Evolutionary conservation across 192 early-diverging fungal genomes (phyloP), one percentile per base, ranked within the genome.

Genomic region (Coemansia sp.): DNA sequence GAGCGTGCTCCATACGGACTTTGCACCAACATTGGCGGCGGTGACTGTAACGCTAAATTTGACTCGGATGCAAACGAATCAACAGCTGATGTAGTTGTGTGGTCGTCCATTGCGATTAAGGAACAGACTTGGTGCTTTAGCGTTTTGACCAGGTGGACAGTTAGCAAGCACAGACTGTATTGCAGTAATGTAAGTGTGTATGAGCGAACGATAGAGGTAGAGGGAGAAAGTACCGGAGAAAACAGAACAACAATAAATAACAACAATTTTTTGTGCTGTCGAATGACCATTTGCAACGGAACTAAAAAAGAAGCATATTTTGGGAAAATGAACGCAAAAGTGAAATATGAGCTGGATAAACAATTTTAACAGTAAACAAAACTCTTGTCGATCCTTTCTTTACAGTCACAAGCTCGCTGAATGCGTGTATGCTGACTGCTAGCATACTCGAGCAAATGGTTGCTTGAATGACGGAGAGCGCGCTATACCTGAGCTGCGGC

Each of bases 1-100:
- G 22, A 22, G 21, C 43, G n/a, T 17, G 41, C 32, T 8, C 32
- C 14, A n/a, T 49, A 25, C 22, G 65, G 72, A 52, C 60, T 74
- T 19, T 68, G 72, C 12, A 58, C 61, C n/a, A 67, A 57, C 65
- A 68, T 67, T 32, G 64, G 59, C 10, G 69, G 69, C 52, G 62
- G 69, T 11, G 72, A 74, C 50, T 67, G 62, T 35, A 68, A 38
- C n/a, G 72, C 51, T 57, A 74, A 39, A 39, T 68, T 62, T 1
- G 38, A 56, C 10, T 74, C 66, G n/a, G 29, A 45, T 23, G 29
- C 54, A 48, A 50, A 57, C 8, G 25, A 27, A 10, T 49, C 41
- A 27, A 27, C 25, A 45, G 22, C 23, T 17, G 53, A 10, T 50
- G 14, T 69, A 47, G 45, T 19, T 35, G 38, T 37, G n/a, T 37